These are phyloP conservation scores for Tylopilus rubrobrunneus DNA, from an alignment of 768 basidiomycete species.

Conservation along the genomic window DNA sequence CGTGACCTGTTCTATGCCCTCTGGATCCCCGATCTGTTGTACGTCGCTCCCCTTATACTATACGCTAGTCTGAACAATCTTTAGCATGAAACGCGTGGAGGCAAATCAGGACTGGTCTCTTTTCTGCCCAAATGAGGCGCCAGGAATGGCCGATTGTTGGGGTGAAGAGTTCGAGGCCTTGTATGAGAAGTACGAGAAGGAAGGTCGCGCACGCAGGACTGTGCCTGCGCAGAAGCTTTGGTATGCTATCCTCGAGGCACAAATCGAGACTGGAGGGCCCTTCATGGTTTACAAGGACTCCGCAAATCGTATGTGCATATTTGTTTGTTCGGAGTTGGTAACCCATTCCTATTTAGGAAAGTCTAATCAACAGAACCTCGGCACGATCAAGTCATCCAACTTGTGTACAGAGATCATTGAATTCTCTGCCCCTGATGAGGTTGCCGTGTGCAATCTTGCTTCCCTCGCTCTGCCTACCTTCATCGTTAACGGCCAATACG, in stretches of 20 bases:
- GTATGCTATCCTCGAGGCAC: constrained; percentile 95
- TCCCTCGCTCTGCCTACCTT: constrained; percentile 94
- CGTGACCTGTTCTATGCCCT: constrained; percentile 97
- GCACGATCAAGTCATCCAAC: constrained; percentile 99
- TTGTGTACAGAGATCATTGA: constrained; percentile 99
- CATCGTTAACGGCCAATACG: constrained; percentile 76
- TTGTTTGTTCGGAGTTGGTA: background rate
- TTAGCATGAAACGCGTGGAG: constrained; percentile 96
- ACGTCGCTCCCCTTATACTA: constrained; percentile 24
- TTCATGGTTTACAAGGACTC: constrained; percentile 99
- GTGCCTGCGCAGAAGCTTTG: constrained; percentile 96
- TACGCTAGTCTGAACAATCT: background rate
- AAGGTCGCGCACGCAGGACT: constrained; percentile 79
- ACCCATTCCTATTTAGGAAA: constrained; percentile 54
- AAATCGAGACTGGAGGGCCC: constrained; percentile 98
- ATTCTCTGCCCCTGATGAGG: constrained; percentile 96
- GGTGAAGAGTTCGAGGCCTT: constrained; percentile 86
- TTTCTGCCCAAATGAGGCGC: constrained; percentile 97
- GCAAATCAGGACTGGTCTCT: constrained; percentile 86
- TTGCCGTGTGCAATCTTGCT: constrained; percentile 97
- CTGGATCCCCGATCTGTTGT: constrained; percentile 98
- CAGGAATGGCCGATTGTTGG: constrained; percentile 82
- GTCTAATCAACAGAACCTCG: constrained; percentile 97
- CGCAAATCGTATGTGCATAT: constrained; percentile 66
- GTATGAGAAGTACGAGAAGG: constrained; percentile 84